Conservation (phyloP, 768 basidiomycete genomes). For the Lactarius pseudohatsudake region DNA sequence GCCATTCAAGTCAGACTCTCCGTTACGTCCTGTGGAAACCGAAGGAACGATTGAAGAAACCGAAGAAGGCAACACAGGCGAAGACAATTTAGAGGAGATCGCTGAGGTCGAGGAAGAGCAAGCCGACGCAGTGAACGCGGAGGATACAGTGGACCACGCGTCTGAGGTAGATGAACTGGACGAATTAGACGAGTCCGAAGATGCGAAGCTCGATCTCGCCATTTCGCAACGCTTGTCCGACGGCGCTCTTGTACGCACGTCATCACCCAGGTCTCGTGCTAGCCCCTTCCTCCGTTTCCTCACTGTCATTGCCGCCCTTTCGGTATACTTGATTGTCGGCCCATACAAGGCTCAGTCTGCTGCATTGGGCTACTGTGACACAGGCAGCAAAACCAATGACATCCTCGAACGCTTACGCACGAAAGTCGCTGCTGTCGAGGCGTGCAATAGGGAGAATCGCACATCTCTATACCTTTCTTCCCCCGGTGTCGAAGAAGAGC, state of each 20-base stretch:
- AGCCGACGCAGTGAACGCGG: conserved; percentile 5
- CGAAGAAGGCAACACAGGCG: conserved; percentile 26
- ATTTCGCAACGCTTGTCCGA: conserved; percentile 43
- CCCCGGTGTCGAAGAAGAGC: conserved; percentile 22
- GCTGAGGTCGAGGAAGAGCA: conserved; percentile 23
- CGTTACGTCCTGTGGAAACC: conserved; percentile 12
- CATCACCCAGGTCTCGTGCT: conserved; percentile 3
- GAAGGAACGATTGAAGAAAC: conserved; percentile 29
- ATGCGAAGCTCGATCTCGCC: conserved; percentile 29
- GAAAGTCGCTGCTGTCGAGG: conserved; percentile 47
- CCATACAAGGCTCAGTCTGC: conserved; percentile 68
- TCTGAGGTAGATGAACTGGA: conserved; percentile 16
- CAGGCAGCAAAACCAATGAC: conserved; percentile 58
- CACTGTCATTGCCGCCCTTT: conserved; percentile 35
- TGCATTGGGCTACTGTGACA: conserved; percentile 74
- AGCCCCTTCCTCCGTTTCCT: conserved; percentile 46
- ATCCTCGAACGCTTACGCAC: conserved; percentile 50
- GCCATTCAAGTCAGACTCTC: conserved; percentile 19
- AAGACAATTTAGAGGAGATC: conserved; percentile 22
- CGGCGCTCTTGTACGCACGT: conserved; percentile 32
- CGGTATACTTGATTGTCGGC: conserved; percentile 33
- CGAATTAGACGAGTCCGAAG: conserved; percentile 30
- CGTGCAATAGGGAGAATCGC: conserved; percentile 57
- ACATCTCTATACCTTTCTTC: conserved; percentile 43
- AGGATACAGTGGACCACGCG: conserved; percentile 10